phyloP scores from a whole-genome alignment of 768 basidiomycete genomes.

The Amylocystis lapponica region DNA sequence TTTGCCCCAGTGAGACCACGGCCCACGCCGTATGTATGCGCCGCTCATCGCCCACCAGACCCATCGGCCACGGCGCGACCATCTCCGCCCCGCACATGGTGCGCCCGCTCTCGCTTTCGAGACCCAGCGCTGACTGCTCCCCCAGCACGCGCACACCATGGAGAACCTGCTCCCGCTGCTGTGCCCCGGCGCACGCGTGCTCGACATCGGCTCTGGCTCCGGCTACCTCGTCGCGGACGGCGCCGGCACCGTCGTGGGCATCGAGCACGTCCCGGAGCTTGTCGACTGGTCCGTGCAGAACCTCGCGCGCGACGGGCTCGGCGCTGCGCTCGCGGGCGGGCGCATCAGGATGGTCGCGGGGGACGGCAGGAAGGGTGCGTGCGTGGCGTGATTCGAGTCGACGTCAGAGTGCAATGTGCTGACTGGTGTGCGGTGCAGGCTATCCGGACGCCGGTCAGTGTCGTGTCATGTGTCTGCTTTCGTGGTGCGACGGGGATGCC shows the following conservation, averaged over 20 bases:
- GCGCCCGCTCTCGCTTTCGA: conserved; percentile 3
- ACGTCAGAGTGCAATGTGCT: too few relatives aligned
- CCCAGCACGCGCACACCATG: conserved; percentile 77
- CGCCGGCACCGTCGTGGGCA: conserved; percentile 71
- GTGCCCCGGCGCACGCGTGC: conserved; percentile 62
- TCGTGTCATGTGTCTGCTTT: too few relatives aligned
- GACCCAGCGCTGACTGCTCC: background rate
- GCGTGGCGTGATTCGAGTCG: too few relatives aligned
- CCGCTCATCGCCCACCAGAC: conserved; percentile 2
- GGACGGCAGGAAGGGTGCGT: conserved; percentile 73
- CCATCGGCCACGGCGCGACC: conserved; percentile 84
- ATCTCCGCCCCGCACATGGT: conserved; percentile 98
- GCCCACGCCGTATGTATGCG: conserved; percentile 1
- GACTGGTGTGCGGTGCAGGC: too few relatives aligned
- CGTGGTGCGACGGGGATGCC: too few relatives aligned
- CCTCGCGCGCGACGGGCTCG: conserved; percentile 59
- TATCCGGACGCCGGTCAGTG: background rate
- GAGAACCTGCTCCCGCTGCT: conserved; percentile 75
- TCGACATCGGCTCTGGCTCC: conserved; percentile 88
- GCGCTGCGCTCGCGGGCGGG: conserved; percentile 43
- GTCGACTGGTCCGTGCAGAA: conserved; percentile 68
- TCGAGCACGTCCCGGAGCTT: conserved; percentile 85
- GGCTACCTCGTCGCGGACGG: conserved; percentile 68
- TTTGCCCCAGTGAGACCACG: conserved; percentile 45
- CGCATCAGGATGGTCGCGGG: conserved; percentile 62